phyloP scores from a whole-genome alignment of 441 rosid species.

The Gossypium aridum region DNA sequence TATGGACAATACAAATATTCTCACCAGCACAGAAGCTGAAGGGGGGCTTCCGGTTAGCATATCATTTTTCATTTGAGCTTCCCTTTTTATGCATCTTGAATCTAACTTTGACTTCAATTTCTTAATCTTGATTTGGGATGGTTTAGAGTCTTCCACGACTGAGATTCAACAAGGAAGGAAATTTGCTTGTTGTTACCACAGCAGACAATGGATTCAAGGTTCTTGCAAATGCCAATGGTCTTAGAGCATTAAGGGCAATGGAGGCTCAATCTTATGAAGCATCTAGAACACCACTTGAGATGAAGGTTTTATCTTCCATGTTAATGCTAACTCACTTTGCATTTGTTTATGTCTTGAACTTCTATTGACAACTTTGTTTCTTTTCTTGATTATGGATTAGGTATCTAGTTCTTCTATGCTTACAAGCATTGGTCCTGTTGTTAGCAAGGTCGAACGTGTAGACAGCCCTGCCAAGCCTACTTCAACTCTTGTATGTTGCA shows the following conservation, averaged over 20 bases:
- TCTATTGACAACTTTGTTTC: slow-evolving; percentile 6
- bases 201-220: slow-evolving; percentile 40
- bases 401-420: slow-evolving; percentile 34
- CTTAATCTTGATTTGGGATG: slow-evolving; percentile 13
- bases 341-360: slow-evolving; percentile 1
- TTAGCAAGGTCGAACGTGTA: slow-evolving; percentile 45
- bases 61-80: slow-evolving; percentile 1
- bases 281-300: slow-evolving; percentile 31
- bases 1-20: slow-evolving; percentile 23
- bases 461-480: slow-evolving; percentile 49
- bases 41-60: slow-evolving; percentile 33
- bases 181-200: slow-evolving; percentile 38
- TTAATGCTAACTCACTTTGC: not conserved
- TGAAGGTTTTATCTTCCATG: slow-evolving; percentile 36
- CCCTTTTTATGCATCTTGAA: not conserved
- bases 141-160: slow-evolving; percentile 37
- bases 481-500: slow-evolving; percentile 38
- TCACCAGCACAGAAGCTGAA: slow-evolving; percentile 30
- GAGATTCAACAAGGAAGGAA: slow-evolving; percentile 47
- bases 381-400: slow-evolving; percentile 22
- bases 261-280: slow-evolving; percentile 30
- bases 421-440: slow-evolving; percentile 36
- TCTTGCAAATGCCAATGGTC: slow-evolving; percentile 34
- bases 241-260: slow-evolving; percentile 24
- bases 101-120: slow-evolving; percentile 3